These are phyloP conservation scores for Colletotrichum euphorbiae DNA, from an alignment of 2,329 filamentous ascomycete genomes.

Conservation along the genomic window DNA sequence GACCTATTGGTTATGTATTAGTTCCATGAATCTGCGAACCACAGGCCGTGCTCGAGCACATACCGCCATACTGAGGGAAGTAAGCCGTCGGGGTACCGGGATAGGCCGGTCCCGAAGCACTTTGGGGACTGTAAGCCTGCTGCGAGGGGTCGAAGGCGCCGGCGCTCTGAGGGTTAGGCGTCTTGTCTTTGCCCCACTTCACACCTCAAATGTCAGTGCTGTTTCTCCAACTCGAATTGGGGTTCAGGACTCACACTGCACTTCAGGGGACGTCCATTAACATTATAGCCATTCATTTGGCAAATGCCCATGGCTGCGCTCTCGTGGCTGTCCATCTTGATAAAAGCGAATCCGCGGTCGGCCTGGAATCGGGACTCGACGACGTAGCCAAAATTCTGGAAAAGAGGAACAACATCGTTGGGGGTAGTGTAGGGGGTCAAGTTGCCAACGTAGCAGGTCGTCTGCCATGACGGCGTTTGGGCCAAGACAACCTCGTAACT, in stretches of 20 bases:
- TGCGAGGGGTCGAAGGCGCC: conserved; percentile 86
- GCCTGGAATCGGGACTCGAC: conserved; percentile 98
- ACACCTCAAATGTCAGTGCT: conserved; percentile 28
- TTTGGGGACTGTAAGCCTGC: conserved; percentile 77
- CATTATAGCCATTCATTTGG: conserved; percentile 96
- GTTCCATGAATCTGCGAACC: conserved; percentile 33
- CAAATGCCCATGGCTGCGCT: conserved; percentile 99
- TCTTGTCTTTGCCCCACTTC: conserved; percentile 99
- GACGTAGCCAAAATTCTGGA: conserved; percentile 98
- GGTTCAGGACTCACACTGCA: conserved; percentile 83
- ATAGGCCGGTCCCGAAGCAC: conserved; percentile 77
- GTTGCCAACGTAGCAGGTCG: conserved; percentile 97
- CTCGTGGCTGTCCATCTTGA: conserved; percentile 99
- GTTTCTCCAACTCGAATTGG: conserved; percentile 14
- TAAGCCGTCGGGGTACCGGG: conserved; percentile 83
- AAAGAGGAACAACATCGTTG: conserved; percentile 95
- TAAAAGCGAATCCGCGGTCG: conserved; percentile 96
- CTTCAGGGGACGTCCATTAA: conserved; percentile 96
- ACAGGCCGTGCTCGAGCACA: conserved; percentile 46
- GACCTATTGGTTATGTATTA: conserved; percentile 52
- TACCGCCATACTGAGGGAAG: conserved; percentile 94
- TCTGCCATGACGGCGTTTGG: conserved; percentile 98
- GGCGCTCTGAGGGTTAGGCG: conserved; percentile 74
- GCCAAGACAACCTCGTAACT: conserved; percentile 97
- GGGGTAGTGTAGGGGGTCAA: conserved; percentile 97